phyloP scores from a whole-genome alignment of 2,329 filamentous ascomycete genomes.

The Thelonectria olida region DNA sequence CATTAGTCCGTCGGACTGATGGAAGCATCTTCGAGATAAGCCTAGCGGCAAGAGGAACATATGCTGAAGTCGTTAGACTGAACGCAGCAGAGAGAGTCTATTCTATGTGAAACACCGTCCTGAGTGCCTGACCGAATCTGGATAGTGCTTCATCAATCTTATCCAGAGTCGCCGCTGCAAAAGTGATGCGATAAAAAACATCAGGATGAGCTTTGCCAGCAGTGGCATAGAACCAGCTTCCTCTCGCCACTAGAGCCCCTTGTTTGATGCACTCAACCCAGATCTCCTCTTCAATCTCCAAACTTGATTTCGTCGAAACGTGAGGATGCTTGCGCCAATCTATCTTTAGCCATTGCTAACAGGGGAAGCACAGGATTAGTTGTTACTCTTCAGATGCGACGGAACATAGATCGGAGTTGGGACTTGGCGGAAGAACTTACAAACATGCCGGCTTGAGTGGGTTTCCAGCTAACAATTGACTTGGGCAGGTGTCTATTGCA shows the following conservation, averaged over 20 bases:
- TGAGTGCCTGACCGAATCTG: too few species aligned
- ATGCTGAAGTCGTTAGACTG: too few species aligned
- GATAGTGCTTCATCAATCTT: background rate
- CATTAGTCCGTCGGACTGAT: too few species aligned
- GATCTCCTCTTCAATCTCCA: background rate
- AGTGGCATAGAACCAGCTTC: background rate
- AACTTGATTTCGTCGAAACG: background rate
- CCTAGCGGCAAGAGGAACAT: too few species aligned
- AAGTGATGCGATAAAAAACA: background rate
- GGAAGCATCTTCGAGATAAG: too few species aligned
- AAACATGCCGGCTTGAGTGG: constrained; percentile 88
- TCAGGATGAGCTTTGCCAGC: background rate
- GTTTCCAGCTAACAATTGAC: constrained; percentile 78
- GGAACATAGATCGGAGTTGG: background rate
- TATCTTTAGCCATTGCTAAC: constrained; percentile 1
- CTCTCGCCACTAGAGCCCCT: background rate
- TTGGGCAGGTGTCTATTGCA: constrained; percentile 77
- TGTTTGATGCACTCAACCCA: background rate
- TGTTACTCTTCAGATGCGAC: background rate
- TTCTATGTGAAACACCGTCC: too few species aligned
- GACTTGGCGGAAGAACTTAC: constrained; percentile 49
- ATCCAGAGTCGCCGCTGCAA: background rate
- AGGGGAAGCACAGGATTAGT: background rate
- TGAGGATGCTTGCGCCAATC: background rate
- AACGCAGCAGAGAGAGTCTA: too few species aligned